Evolutionary conservation across 768 basidiomycete species (phyloP).

Genomic region (Russula earlei): DNA sequence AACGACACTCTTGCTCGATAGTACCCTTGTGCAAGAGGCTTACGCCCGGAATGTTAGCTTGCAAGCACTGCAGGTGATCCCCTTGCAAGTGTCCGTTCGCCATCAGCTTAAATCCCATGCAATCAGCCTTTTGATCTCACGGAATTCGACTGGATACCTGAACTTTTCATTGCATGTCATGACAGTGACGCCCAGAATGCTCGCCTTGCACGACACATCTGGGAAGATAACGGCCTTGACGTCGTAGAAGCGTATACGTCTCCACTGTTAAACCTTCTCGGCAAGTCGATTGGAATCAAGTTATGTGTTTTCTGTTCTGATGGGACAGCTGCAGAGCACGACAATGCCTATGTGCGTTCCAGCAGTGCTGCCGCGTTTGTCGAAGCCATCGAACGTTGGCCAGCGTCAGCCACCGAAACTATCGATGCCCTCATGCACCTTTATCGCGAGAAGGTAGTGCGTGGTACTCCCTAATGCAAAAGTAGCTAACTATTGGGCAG

Average conservation of each 20-base stretch:
- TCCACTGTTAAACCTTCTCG: conserved; percentile 55
- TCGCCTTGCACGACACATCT: conserved; percentile 66
- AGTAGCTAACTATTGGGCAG: conserved; percentile 27
- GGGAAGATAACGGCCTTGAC: conserved; percentile 95
- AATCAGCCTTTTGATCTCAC: conserved; percentile 85
- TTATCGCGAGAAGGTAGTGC: conserved; percentile 71
- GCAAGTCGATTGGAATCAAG: conserved; percentile 33
- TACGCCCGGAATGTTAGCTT: conserved; percentile 83
- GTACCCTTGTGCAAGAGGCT: conserved; percentile 77
- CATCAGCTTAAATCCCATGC: neutral
- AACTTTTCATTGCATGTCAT: conserved; percentile 81
- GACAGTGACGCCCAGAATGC: conserved; percentile 88
- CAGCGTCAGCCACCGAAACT: conserved; percentile 40
- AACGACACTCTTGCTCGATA: conserved; percentile 52
- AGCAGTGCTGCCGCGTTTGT: conserved; percentile 65
- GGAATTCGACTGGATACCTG: conserved; percentile 86
- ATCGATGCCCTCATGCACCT: conserved; percentile 51
- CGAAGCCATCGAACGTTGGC: conserved; percentile 66
- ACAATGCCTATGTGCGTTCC: conserved; percentile 69
- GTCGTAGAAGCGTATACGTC: conserved; percentile 59
- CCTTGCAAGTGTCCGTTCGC: neutral
- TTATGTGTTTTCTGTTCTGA: conserved; percentile 1
- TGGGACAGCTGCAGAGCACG: conserved; percentile 47
- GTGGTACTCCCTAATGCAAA: neutral
- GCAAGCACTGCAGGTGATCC: conserved; percentile 74